Conservation (phyloP, 2,329 filamentous ascomycete species). For the Fusarium humuli region DNA sequence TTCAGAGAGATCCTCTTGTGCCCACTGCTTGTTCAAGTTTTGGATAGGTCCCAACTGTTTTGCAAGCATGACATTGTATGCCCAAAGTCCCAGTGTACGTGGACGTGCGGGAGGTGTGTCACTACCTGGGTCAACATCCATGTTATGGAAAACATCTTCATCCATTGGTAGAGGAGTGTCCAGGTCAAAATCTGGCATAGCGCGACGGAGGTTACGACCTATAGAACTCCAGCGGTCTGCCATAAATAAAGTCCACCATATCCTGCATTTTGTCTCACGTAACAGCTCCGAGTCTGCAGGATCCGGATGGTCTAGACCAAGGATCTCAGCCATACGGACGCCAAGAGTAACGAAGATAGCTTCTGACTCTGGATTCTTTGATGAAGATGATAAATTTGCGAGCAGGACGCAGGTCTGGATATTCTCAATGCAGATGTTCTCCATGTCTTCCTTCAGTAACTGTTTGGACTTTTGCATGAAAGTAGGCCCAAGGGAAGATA, state of each 20-base stretch:
- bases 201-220: constrained; percentile 12
- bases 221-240: constrained; percentile 17
- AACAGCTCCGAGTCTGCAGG: background rate
- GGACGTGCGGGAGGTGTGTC: background rate
- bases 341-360: constrained; percentile 8
- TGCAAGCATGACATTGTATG: constrained; percentile 18
- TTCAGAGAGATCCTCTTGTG: constrained; percentile 3
- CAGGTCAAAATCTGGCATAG: constrained; percentile 14
- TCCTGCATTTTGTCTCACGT: constrained; percentile 18
- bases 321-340: constrained; percentile 15
- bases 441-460: constrained; percentile 5
- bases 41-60: constrained; percentile 6
- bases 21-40: constrained; percentile 7
- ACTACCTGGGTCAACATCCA: background rate
- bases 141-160: constrained; percentile 9
- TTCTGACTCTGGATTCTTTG: constrained; percentile 16
- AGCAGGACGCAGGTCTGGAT: constrained; percentile 12
- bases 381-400: constrained; percentile 8
- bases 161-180: constrained; percentile 15
- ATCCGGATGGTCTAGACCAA: background rate
- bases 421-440: constrained; percentile 15
- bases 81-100: constrained; percentile 11
- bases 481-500: background rate
- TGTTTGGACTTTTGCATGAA: constrained; percentile 11
- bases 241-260: constrained; percentile 18